Evolutionary conservation across 2,329 filamentous ascomycete genomes (phyloP).

Genomic region (Meredithiella fracta): DNA sequence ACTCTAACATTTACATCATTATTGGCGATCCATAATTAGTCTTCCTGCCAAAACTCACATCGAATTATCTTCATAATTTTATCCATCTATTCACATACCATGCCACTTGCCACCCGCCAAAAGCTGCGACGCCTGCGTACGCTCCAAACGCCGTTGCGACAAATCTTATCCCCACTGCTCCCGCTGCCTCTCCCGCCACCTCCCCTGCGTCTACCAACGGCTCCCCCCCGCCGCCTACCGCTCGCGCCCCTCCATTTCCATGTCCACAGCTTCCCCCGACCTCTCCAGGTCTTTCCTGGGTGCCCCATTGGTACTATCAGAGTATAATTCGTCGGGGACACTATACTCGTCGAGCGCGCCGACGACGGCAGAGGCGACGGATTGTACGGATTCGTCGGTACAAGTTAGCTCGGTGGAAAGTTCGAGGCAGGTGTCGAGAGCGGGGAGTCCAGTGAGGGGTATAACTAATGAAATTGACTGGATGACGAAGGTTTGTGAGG

Average conservation of each 20-base stretch:
- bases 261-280: not conserved
- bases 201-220: not conserved
- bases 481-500: not conserved
- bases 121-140: conserved; percentile 33
- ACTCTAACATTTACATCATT: too few species aligned
- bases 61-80: not conserved
- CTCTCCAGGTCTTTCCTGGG: not conserved
- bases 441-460: not conserved
- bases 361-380: not conserved
- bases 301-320: not conserved
- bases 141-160: conserved; percentile 32
- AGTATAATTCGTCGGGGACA: not conserved
- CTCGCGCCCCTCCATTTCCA: not conserved
- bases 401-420: not conserved
- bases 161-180: conserved; percentile 28
- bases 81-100: not conserved
- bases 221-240: not conserved
- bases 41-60: not conserved
- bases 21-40: not conserved
- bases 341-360: not conserved
- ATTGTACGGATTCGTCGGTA: not conserved
- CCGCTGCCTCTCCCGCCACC: conserved; percentile 21
- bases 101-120: conserved; percentile 27
- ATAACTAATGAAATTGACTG: not conserved
- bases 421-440: not conserved